Percentiles rank a stretch among this genome's conserved stretches.
phyloP scores from a whole-genome alignment of 306 rosid genomes.

The Canavalia gladiata region DNA sequence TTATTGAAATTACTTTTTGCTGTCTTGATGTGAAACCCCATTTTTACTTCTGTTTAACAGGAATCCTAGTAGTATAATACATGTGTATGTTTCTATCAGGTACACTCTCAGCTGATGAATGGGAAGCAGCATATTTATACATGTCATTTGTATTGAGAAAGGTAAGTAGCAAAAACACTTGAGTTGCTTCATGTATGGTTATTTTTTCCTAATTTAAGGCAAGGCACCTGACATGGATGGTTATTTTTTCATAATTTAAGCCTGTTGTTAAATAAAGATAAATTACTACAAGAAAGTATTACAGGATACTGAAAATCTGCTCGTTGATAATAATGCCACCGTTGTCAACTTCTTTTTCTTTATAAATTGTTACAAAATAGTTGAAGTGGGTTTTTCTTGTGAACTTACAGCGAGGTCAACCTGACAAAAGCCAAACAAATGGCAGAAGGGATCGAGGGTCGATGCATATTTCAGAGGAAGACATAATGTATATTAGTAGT shows the following conservation, averaged over 20 bases:
- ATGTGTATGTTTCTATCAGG: constrained; percentile 39
- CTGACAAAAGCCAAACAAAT: constrained; percentile 59
- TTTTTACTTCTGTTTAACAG: neutral
- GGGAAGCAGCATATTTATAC: constrained; percentile 59
- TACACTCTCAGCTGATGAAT: constrained; percentile 55
- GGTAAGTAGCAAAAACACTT: constrained; percentile 42
- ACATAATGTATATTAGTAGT: constrained; percentile 57
- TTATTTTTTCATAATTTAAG: neutral
- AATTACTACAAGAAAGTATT: neutral
- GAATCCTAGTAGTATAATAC: neutral
- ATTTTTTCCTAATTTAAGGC: neutral
- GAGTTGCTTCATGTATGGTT: neutral
- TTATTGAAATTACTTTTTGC: neutral
- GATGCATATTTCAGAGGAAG: constrained; percentile 78
- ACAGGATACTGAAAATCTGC: no score
- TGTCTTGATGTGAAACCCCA: neutral
- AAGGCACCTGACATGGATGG: neutral
- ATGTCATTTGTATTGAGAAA: constrained; percentile 58
- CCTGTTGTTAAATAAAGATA: neutral
- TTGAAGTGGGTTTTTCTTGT: constrained; percentile 8
- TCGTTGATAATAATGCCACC: neutral
- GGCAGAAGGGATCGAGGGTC: constrained; percentile 66
- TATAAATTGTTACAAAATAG: neutral
- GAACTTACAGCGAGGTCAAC: constrained; percentile 78
- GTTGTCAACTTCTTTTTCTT: neutral